Evolutionary conservation across 495 filamentous ascomycete species (phyloP).

Genomic region (Lophium mytilinum): DNA sequence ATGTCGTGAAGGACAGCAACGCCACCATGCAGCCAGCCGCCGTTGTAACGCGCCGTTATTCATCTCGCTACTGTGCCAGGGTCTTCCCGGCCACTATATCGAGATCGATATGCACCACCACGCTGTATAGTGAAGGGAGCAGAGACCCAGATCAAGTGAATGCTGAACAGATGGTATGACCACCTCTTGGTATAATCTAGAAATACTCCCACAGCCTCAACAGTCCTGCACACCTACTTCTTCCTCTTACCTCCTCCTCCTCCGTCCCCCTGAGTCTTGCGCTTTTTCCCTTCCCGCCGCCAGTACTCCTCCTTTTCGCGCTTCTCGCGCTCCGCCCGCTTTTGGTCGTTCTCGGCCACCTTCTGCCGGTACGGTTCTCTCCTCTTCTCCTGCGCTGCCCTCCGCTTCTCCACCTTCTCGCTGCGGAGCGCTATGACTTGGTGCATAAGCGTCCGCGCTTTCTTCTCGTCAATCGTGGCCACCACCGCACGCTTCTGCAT

Average conservation of each 20-base stretch:
- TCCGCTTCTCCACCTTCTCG: slow-evolving; percentile 75
- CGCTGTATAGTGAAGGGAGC: too few species aligned
- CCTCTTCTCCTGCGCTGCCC: slow-evolving; percentile 77
- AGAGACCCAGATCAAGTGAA: too few species aligned
- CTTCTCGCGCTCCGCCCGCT: slow-evolving; percentile 74
- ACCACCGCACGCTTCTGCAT: slow-evolving; percentile 91
- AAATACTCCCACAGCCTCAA: too few species aligned
- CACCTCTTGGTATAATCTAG: too few species aligned
- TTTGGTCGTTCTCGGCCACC: slow-evolving; percentile 71
- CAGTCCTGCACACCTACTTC: slow-evolving; percentile 7
- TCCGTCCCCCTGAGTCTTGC: slow-evolving; percentile 58
- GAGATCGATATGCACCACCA: too few species aligned
- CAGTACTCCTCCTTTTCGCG: slow-evolving; percentile 89
- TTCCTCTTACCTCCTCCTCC: slow-evolving; percentile 63
- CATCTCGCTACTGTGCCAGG: too few species aligned
- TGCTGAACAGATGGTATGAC: too few species aligned
- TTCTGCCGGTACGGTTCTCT: slow-evolving; percentile 68
- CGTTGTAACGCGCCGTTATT: too few species aligned
- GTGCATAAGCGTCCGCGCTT: slow-evolving; percentile 82
- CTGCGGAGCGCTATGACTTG: slow-evolving; percentile 87
- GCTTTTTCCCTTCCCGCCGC: slow-evolving; percentile 90
- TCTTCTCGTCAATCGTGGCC: slow-evolving; percentile 68
- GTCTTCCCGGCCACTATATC: too few species aligned
- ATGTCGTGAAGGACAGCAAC: not conserved
- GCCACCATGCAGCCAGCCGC: not conserved